Evolutionary conservation across 1,139 yeast genomes (phyloP).

Genomic region (Geotrichum citri-aurantii): DNA sequence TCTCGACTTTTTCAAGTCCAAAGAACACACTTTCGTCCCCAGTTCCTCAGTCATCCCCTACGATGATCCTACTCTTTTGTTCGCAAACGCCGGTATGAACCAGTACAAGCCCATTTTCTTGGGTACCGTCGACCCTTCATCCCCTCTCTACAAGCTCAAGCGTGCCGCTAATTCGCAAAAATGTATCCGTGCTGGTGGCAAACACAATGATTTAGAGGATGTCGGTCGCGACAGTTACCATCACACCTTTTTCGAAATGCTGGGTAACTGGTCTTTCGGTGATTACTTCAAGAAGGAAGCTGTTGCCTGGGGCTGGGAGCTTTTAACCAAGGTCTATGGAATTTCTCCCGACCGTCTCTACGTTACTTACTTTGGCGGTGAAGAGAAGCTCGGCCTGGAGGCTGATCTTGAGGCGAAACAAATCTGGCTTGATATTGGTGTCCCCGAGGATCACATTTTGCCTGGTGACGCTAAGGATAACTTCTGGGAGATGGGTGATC

Average conservation of each 20-base stretch:
- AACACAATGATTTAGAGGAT: slow-evolving; percentile 96
- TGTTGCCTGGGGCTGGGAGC: slow-evolving; percentile 81
- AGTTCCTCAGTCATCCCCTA: slow-evolving; percentile 95
- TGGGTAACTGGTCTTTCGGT: slow-evolving; percentile 99
- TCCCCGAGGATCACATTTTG: slow-evolving; percentile 81
- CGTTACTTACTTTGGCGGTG: slow-evolving; percentile 96
- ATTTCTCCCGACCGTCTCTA: slow-evolving; percentile 73
- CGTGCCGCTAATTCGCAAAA: slow-evolving; percentile 95
- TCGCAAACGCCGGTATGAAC: slow-evolving; percentile 98
- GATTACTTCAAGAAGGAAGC: slow-evolving; percentile 97
- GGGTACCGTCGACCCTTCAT: slow-evolving; percentile 94
- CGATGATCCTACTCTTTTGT: slow-evolving; percentile 92
- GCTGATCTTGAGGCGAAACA: slow-evolving; percentile 93
- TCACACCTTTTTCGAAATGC: slow-evolving; percentile 97
- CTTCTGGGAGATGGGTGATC: slow-evolving; percentile 99
- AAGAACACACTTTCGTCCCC: slow-evolving; percentile 74
- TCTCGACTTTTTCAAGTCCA: slow-evolving; percentile 66
- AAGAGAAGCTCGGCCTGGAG: slow-evolving; percentile 69
- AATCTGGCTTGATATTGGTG: slow-evolving; percentile 83
- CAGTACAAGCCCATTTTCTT: slow-evolving; percentile 95
- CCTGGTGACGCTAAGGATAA: slow-evolving; percentile 89
- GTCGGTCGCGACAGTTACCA: slow-evolving; percentile 97
- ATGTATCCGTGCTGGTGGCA: slow-evolving; percentile 99
- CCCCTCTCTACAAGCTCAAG: slow-evolving; percentile 75
- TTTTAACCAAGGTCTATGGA: slow-evolving; percentile 77